Evolutionary conservation across 78 protist species (phyloP).

Genomic region (Pigoraptor vietnamica): DNA sequence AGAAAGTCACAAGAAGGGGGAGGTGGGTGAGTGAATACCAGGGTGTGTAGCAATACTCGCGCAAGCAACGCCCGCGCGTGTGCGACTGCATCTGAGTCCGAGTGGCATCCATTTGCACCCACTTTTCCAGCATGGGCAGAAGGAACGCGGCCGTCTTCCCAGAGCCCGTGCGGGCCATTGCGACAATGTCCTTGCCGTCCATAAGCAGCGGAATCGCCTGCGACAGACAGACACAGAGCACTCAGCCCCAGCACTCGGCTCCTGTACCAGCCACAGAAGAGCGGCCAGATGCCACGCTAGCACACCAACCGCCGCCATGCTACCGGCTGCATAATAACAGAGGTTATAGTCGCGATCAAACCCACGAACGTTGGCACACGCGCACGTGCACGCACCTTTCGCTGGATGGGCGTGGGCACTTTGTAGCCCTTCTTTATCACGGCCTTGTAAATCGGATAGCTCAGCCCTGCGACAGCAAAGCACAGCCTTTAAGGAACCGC

Average conservation of each 20-base stretch:
- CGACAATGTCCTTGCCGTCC: constrained; percentile 89
- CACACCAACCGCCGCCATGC: no score
- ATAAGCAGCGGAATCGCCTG: constrained; percentile 20
- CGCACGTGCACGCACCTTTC: constrained; percentile 30
- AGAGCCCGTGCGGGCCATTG: constrained; percentile 99
- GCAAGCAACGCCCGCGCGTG: not conserved
- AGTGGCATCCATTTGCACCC: no score
- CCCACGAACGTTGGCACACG: no score
- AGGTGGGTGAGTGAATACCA: not conserved
- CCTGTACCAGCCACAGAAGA: no score
- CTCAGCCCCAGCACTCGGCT: no score
- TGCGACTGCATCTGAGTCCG: no score
- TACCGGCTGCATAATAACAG: no score
- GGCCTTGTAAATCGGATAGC: not conserved
- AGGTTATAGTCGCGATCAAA: no score
- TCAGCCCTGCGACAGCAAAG: not conserved
- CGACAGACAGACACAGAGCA: not conserved
- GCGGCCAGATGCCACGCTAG: no score
- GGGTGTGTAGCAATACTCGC: not conserved
- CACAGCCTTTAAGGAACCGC: no score
- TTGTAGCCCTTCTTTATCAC: constrained; percentile 75
- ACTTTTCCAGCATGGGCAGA: constrained; percentile 80
- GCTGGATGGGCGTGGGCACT: constrained; percentile 95
- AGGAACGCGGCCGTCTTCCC: constrained; percentile 98
- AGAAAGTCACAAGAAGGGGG: not conserved